Base-by-base conservation (phyloP, 805 yeast species). In the Schwanniomyces vanrijiae region DNA sequence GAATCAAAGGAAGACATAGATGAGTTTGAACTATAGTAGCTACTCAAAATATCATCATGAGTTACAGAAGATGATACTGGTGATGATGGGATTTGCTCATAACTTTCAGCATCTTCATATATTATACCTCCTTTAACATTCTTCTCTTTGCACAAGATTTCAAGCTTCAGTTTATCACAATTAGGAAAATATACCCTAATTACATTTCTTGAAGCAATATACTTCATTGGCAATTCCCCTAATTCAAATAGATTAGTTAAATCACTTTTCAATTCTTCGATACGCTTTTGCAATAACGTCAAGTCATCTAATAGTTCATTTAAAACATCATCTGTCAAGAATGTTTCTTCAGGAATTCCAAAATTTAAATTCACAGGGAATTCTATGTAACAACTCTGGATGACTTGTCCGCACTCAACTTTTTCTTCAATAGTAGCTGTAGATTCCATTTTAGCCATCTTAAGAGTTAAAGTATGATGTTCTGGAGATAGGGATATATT, bases 121-220 rank as follows among this genome's bases (percentile, higher is more conserved):
- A 86, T 81, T 20, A 75, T 64, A 2, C 90, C 91, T 9, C 77
- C 72, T 1, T 77, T 61, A 5, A 87, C 79, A 20, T 80, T 86
- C 49, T 80, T 71, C 38, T 86, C 94, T 34, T 72, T 59, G 49
- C 86, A 64, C 49, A 87, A 64, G 18, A 52, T 50, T 55, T 83
- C 85, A 55, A 87, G 78, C 53, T 81, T 81, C 5, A 62, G 68
- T 5, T 75, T 65, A 49, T 86, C 89, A 49, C 86, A 76, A 60
- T 86, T 87, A 28, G 92, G 90, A 67, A 89, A 88, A 60, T 80
- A 84, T 11, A 84, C 80, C 53, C 84, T 68, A 43, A 82, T 55
- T 25, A 66, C 58, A 44, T 63, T 64, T 25, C 72, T 66, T 10
- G 66, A 60, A 33, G 65, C 57, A 40, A 71, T 72, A 45, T 78